Percentiles rank a stretch among this genome's conserved stretches.
Conservation (phyloP, 331 rosid genomes). For the Dryas integrifolia region DNA sequence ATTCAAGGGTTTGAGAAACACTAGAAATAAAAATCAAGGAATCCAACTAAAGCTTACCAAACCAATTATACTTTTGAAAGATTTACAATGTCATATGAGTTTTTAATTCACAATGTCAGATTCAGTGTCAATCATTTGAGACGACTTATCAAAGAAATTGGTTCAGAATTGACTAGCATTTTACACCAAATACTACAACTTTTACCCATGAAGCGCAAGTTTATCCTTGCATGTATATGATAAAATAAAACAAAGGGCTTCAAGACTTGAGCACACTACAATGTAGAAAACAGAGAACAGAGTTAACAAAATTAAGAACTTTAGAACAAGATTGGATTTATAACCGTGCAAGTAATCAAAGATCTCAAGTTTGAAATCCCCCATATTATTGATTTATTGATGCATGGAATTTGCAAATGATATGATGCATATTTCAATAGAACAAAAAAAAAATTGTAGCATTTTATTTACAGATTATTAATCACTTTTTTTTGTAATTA, state of each 20-base stretch:
- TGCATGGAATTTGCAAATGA: background rate
- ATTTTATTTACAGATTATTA: slow-evolving; percentile 22
- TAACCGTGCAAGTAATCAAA: background rate
- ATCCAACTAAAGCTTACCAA: slow-evolving; percentile 36
- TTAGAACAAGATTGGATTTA: too few relatives aligned
- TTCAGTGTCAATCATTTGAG: too few relatives aligned
- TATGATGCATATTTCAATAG: background rate
- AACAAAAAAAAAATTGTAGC: background rate
- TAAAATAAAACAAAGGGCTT: too few relatives aligned
- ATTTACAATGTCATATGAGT: background rate
- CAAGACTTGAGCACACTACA: too few relatives aligned
- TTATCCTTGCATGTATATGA: too few relatives aligned
- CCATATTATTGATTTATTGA: background rate
- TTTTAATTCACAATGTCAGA: too few relatives aligned
- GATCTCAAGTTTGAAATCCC: background rate
- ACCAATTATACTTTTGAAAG: background rate
- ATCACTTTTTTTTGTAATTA: slow-evolving; percentile 33
- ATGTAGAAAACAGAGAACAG: too few relatives aligned
- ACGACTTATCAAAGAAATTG: too few relatives aligned
- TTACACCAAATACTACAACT: too few relatives aligned
- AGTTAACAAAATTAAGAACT: too few relatives aligned
- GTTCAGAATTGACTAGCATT: too few relatives aligned
- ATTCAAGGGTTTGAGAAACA: slow-evolving; percentile 41
- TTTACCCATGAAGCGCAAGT: too few relatives aligned
- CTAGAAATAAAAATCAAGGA: slow-evolving; percentile 24